A percentile compares a stretch with the other conserved stretches of the same genome.
These are phyloP conservation scores for Metschnikowia peoriensis DNA, from an alignment of 805 yeast genomes.

Conservation along the genomic window DNA sequence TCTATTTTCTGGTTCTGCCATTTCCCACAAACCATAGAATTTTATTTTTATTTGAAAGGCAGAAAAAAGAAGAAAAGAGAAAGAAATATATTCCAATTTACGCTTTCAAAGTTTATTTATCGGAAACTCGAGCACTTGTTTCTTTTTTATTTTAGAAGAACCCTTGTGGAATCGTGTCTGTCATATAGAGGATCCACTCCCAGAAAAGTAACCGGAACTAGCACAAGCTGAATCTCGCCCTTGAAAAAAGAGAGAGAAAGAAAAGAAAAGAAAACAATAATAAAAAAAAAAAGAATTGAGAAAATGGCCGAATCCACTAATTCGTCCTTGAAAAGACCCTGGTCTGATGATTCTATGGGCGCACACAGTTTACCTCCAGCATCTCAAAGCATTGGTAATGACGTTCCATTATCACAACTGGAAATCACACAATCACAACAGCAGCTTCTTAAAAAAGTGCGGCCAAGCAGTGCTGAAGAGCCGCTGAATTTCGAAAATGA, in stretches of 20 bases:
- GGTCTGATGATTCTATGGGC: slow-evolving; percentile 15
- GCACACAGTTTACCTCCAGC: slow-evolving; percentile 38
- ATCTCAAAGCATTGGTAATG: slow-evolving; percentile 16
- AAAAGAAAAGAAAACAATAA: background rate
- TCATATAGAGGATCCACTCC: background rate
- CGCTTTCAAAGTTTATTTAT: background rate
- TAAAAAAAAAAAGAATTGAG: background rate
- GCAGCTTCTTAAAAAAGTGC: slow-evolving; percentile 33
- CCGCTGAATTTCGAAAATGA: slow-evolving; percentile 30
- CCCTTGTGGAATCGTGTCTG: background rate
- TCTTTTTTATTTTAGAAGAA: too few relatives aligned
- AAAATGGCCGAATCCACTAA: background rate
- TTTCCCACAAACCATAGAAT: background rate
- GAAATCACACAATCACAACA: slow-evolving; percentile 31
- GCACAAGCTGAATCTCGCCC: background rate
- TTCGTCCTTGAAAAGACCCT: slow-evolving; percentile 12
- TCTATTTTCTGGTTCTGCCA: background rate
- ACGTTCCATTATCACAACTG: slow-evolving; percentile 16
- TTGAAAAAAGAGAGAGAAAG: background rate
- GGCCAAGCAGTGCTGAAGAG: slow-evolving; percentile 33
- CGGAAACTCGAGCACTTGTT: too few relatives aligned
- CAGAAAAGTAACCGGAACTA: background rate
- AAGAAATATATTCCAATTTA: background rate
- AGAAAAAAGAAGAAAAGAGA: background rate
- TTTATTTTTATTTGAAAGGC: background rate